Base-by-base conservation (phyloP, 257 asterid species). In the Voacanga thouarsii region DNA sequence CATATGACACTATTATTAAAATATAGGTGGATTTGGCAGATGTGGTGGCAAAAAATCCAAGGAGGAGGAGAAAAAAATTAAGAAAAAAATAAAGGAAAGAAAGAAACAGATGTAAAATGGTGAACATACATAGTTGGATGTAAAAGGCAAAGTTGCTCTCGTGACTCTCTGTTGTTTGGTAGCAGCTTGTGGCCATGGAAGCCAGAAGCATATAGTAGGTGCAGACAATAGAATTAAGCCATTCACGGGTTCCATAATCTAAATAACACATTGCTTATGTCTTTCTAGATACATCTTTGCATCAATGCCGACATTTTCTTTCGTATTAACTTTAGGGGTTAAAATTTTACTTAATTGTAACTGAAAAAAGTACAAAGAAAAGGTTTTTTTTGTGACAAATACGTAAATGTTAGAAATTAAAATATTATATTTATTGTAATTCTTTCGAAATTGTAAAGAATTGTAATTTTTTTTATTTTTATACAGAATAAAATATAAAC, bases 81-180 rank as follows among this genome's bases (percentile, higher is more conserved):
- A n/a, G n/a, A 3, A 16, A 49, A 49, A 19, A 47, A 4, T 39
- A 43, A 18, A n/a, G n/a, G n/a, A n/a, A n/a, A n/a, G n/a, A 33
- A 71, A 19, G 21, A 41, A 69, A 66, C 60, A 67, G 57, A 75
- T 8, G 43, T 78, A 23, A 51, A 72, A 30, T 64, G 26, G 73
- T 69, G 84, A 75, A 72, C 68, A 75, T 69, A 77, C 68, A 74
- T 73, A 74, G 70, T 73, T 74, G 44, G 83, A 50, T 68, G 85
- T 67, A 70, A 85, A 84, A 67, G 75, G 24, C 53, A 43, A 65
- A 59, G 76, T 67, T 33, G 53, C 56, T 84, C 96, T 78, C 96
- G 94, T 91, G 96, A 91, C 82, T 80, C 84, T 79, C 28, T 59
- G 37, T 88, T 91, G 94, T 91, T 85, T 83, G 55, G 84, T 87